Conservation (phyloP, 371 early-diverging fungal species). For the Mortierella sp. region DNA sequence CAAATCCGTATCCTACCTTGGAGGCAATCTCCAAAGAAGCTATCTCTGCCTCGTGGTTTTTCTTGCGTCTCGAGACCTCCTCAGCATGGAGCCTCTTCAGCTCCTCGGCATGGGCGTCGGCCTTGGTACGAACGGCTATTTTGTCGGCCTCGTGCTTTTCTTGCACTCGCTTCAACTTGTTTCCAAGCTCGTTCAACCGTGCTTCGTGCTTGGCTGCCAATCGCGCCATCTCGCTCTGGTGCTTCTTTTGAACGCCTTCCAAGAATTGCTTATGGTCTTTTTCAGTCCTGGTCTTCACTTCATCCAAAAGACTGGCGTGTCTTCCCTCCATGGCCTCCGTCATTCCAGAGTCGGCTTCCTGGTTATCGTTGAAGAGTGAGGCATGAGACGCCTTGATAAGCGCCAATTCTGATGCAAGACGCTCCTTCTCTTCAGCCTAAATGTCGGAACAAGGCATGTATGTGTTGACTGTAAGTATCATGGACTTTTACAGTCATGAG, state of each 20-base stretch:
- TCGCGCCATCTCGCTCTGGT: conserved; percentile 15
- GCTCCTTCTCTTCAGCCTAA: conserved; percentile 38
- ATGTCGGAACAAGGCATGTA: background rate
- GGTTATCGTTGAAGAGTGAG: conserved; percentile 13
- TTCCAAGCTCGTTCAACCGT: conserved; percentile 9
- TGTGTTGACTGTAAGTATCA: too few species aligned
- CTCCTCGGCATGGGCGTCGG: background rate
- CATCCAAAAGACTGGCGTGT: conserved; percentile 23
- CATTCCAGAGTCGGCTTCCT: conserved; percentile 15
- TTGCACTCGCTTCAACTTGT: conserved; percentile 24
- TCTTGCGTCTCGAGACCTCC: conserved; percentile 4
- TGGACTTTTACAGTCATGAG: too few species aligned
- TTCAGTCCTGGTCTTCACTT: conserved; percentile 16
- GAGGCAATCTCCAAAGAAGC: conserved; percentile 5
- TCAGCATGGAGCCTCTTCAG: conserved; percentile 15
- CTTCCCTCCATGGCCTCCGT: conserved; percentile 21
- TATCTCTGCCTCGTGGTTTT: conserved; percentile 25
- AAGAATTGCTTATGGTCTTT: conserved; percentile 21
- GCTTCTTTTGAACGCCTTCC: conserved; percentile 23
- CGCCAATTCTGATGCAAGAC: conserved; percentile 27
- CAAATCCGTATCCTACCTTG: conserved; percentile 9
- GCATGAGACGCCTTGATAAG: conserved; percentile 45
- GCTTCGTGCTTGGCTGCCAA: conserved; percentile 8
- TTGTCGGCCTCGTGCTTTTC: conserved; percentile 15
- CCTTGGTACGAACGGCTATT: conserved; percentile 7